Base-by-base conservation (phyloP, 805 yeast species). In the Schizosaccharomyces osmophilus region DNA sequence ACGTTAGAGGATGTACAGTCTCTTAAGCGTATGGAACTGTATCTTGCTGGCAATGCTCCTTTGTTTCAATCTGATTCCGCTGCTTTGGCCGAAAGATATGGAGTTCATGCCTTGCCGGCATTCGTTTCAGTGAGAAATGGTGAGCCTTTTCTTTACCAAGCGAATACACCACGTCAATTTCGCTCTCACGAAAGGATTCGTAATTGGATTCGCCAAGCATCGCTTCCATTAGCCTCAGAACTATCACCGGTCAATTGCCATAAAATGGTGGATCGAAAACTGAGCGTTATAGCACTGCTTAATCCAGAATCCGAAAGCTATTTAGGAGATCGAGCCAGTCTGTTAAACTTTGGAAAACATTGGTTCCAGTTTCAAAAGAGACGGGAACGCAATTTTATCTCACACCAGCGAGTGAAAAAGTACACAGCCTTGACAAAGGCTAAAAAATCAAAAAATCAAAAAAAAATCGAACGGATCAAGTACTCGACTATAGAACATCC, bases 1-100 rank as follows among this genome's bases (percentile, higher is more conserved):
- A 68, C 69, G 55, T 62, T 67, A 19, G 77, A 74, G 63, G 77
- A 74, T 62, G 72, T 73, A 66, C 64, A 68, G 43, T 72, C 74
- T 1, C 66, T 74, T 55, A 66, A 66, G 61, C 67, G 69, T 31
- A 65, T 72, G 36, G 67, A 74, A 5, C 62, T 71, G 31, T 64
- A 66, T 22, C 65, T 69, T 1, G 63, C 70, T 29, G 72, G 70
- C 19, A 66, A 67, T 36, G 72, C 69, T 6, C 67, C 66, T 9
- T 63, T 71, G 57, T 67, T 63, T 64, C 69, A 68, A 63, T 64
- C 71, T 8, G 63, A 65, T 6, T 65, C 70, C 22, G 39, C 64
- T 17, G 65, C 65, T 42, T 66, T 71, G 51, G 68, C 68, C 15
- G 62, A 68, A 29, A 63, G 65, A 29, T 65, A 69, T 62, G 62